Evolutionary conservation across 768 basidiomycete genomes (phyloP), one percentile per base, ranked within the genome.

Genomic region (Leccinum disarticulatum): DNA sequence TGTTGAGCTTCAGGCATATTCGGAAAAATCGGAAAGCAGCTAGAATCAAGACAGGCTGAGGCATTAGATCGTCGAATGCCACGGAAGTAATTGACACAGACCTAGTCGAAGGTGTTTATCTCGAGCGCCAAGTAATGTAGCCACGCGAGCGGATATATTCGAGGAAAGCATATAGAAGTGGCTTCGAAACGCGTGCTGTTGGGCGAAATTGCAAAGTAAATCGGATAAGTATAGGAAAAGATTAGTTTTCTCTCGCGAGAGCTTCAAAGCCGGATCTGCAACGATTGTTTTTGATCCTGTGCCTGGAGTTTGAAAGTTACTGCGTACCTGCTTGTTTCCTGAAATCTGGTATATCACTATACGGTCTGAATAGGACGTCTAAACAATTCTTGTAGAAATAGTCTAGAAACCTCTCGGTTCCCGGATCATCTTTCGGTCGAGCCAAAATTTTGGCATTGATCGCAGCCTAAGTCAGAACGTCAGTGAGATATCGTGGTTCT

Each of bases 61-160:
- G 25, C 57, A 54, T 65, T 52, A 68, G 60, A 52, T 60, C 59
- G n/a, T 51, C 46, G 52, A 50, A 57, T 22, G 19, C 10, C 11
- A 28, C 15, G 19, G 46, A 6, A 43, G 38, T 25, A 25, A 53
- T 22, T 10, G 57, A 55, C 52, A 78, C 90, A 62, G 67, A 96
- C 95, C 90, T 72, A 97, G 86, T 36, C 93, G 87, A 47, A 98
- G 81, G 70, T 97, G 92, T 73, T 98, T 98, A 71, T 97, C 94
- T 68, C 86, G 86, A 53, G 86, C 83, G 61, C 83, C 87, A 56
- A 98, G 80, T 47, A 99, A 77, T 9, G 86, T 83, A 43, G 90
- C 90, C 62, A 96, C 79, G 60, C 87, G 86, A 53, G 81, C 70
- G 53, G 91, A 79, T 64, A 98, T 84, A 64, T 86, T 85, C 43